A percentile compares a stretch with the other conserved stretches of the same genome.
phyloP scores from a whole-genome alignment of 2,329 filamentous ascomycete genomes.

The Fusarium scirpi region DNA sequence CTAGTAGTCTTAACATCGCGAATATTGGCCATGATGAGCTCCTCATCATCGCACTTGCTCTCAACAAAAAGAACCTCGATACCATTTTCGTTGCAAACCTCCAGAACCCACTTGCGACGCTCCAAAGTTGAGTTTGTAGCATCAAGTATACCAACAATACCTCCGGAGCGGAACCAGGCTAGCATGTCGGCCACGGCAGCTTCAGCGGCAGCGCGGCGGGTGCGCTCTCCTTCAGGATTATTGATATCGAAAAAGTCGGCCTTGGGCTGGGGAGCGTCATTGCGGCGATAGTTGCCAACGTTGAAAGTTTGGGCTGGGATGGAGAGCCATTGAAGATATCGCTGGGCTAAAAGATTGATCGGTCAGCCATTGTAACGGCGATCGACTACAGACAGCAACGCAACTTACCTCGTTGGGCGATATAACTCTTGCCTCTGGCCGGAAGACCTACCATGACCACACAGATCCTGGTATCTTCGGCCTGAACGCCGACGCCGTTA shows the following conservation, averaged over 20 bases:
- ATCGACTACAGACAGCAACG: conserved; percentile 5
- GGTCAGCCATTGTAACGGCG: conserved; percentile 20
- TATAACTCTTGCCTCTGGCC: conserved; percentile 95
- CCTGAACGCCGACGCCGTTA: conserved; percentile 82
- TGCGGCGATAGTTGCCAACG: conserved; percentile 93
- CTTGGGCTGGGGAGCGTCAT: conserved; percentile 87
- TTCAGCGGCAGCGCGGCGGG: conserved; percentile 88
- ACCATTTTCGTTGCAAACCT: conserved; percentile 78
- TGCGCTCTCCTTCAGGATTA: conserved; percentile 90
- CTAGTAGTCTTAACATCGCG: conserved; percentile 97
- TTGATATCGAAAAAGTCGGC: conserved; percentile 95
- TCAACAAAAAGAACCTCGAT: conserved; percentile 96
- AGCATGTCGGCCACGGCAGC: conserved; percentile 95
- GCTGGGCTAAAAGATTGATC: conserved; percentile 70
- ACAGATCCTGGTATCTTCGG: conserved; percentile 95
- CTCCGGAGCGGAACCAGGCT: conserved; percentile 85
- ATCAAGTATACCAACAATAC: conserved; percentile 92
- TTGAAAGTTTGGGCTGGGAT: conserved; percentile 97
- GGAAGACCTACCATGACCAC: conserved; percentile 99
- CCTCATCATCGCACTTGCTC: conserved; percentile 95
- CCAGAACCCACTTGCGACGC: conserved; percentile 89
- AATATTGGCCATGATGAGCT: conserved; percentile 98
- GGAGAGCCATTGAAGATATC: conserved; percentile 96
- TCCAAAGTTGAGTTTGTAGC: conserved; percentile 96
- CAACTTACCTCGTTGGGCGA: conserved; percentile 89